Conservation (phyloP, 1,139 yeast genomes). For the Sugiyamaella paludigena region DNA sequence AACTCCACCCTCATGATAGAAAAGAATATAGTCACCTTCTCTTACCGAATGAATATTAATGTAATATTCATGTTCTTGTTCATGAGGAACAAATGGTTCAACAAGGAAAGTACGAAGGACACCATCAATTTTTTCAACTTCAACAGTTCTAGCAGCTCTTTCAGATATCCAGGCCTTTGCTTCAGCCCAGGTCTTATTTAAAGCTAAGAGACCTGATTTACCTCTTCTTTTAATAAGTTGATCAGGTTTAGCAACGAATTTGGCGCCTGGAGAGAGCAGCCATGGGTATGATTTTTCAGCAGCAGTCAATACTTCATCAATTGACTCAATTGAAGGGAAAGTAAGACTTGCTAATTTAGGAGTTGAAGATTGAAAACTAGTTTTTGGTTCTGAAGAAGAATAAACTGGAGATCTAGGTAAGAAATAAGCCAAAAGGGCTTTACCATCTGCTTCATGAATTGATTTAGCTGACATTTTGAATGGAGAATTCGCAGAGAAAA, state of each 20-base stretch:
- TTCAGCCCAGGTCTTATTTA: conserved; percentile 46
- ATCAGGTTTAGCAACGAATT: conserved; percentile 48
- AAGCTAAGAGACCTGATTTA: conserved; percentile 45
- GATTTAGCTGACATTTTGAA: conserved; percentile 44
- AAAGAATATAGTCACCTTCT: conserved; percentile 49
- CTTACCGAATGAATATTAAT: conserved; percentile 49
- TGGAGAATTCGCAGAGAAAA: neutral
- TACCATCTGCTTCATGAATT: conserved; percentile 48
- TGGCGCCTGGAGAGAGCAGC: conserved; percentile 40
- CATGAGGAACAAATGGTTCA: conserved; percentile 49
- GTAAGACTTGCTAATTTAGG: conserved; percentile 43
- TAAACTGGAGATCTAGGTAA: conserved; percentile 43
- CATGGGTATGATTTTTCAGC: conserved; percentile 45
- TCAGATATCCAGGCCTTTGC: conserved; percentile 44
- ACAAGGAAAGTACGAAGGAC: conserved; percentile 44
- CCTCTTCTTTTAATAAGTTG: conserved; percentile 49
- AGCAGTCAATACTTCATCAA: conserved; percentile 36
- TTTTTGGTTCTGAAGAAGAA: conserved; percentile 35
- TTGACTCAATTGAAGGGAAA: conserved; percentile 35
- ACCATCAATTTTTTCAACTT: conserved; percentile 44
- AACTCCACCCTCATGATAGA: conserved; percentile 50
- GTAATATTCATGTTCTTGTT: conserved; percentile 46
- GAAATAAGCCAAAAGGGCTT: conserved; percentile 45
- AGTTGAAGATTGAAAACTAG: conserved; percentile 38
- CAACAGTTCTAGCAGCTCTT: conserved; percentile 43